Evolutionary conservation across 2,329 filamentous ascomycete species (phyloP), one percentile per base, ranked within the genome.

Genomic region (Ascochyta pisi): DNA sequence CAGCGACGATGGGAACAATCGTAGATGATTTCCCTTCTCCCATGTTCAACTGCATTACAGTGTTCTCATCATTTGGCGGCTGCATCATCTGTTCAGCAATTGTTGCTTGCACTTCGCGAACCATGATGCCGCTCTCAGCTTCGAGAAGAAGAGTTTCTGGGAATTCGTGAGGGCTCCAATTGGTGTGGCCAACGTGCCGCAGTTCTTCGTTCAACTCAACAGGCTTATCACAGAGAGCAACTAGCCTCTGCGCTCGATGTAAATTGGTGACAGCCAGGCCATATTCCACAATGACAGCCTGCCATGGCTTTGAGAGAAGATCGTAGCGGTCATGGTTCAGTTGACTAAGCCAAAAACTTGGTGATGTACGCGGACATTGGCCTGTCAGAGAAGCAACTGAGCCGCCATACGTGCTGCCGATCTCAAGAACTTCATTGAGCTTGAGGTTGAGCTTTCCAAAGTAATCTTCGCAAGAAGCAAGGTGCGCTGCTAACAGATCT

Each of bases 91-190:
- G 66, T 0, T 53, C 40, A 0, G 87, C 84, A 45, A 91, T 85
- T 2, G 82, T 67, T 3, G 82, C 77, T 64, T 91, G 88, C 0
- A 84, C 81, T 0, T 78, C 66, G 0, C 89, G 82, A 8, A 92
- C 86, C 8, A 86, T 65, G 1, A 91, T 78, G 0, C 82, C 80
- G 31, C 80, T 85, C 49, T 91, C 88, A 0, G 88, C 76, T 66
- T 91, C 88, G 0, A 91, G 56, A 0, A 92, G 73, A 0, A 91
- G 74, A 56, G 79, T 86, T 22, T 91, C 88, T 0, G 88, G 86
- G 34, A 78, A 73, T 0, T 82, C 57, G 0, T 66, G 9, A 0
- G 83, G 81, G 6, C 81, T 62, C 85, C 87, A 90, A 9, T 82
- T 83, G 1, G 65, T 61, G 57, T 87, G 85, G 0, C 86, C 87